Percentiles rank a stretch among this genome's conserved stretches.
phyloP scores from a whole-genome alignment of 2,329 filamentous ascomycete species.

The Colletotrichum sp. region DNA sequence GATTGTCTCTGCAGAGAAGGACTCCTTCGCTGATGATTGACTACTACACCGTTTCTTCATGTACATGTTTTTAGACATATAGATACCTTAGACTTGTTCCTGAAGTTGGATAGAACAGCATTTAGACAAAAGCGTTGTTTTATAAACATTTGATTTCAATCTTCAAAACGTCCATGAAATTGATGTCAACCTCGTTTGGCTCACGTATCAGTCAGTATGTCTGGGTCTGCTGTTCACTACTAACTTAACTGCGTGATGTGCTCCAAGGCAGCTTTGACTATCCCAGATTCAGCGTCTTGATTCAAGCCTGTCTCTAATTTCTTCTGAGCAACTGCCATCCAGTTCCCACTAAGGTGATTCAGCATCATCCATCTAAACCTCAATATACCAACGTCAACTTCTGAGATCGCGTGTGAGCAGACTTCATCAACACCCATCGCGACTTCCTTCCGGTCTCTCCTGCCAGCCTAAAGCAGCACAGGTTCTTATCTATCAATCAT shows the following conservation, averaged over 20 bases:
- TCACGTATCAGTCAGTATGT: too few species aligned
- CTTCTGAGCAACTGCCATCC: not conserved
- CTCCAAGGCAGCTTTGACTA: too few species aligned
- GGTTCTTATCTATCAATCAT: not conserved
- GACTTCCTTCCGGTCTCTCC: not conserved
- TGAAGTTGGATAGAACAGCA: not conserved
- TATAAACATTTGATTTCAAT: not conserved
- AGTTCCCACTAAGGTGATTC: not conserved
- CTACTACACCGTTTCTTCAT: not conserved
- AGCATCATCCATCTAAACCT: not conserved
- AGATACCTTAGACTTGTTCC: not conserved
- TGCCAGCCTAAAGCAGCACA: not conserved
- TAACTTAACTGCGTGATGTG: too few species aligned
- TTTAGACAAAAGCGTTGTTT: not conserved
- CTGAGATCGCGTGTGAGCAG: not conserved
- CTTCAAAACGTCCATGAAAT: too few species aligned
- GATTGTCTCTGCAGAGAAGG: not conserved
- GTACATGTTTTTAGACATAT: not conserved
- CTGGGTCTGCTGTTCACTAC: too few species aligned
- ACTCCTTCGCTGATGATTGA: not conserved
- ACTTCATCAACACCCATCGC: not conserved
- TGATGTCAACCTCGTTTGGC: too few species aligned
- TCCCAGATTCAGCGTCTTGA: not conserved
- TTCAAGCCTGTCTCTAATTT: not conserved
- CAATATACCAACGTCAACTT: not conserved